These are phyloP conservation scores for Haematococcus lacustris DNA, from an alignment of 139 green algal species.

Conservation along the genomic window DNA sequence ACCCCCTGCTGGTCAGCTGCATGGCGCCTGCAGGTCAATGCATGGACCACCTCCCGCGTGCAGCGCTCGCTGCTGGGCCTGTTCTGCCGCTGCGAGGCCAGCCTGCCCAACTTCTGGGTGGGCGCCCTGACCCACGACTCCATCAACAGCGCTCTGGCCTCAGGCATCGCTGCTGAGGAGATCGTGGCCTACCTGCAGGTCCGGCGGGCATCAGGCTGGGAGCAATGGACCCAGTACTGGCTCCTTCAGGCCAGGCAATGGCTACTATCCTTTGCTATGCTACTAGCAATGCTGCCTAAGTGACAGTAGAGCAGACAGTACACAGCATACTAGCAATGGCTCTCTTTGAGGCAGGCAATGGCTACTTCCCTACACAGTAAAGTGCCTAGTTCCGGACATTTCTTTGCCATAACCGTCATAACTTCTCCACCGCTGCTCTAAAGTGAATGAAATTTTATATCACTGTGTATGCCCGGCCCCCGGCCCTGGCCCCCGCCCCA, in stretches of 20 bases:
- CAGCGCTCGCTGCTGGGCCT: conserved; percentile 62
- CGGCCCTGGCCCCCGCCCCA: too few species aligned
- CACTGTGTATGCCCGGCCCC: too few species aligned
- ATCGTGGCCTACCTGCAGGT: conserved; percentile 47
- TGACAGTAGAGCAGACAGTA: too few species aligned
- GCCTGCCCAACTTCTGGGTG: conserved; percentile 86
- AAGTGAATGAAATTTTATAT: too few species aligned
- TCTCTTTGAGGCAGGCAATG: too few species aligned
- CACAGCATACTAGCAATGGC: neutral
- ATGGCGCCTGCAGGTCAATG: conserved; percentile 74
- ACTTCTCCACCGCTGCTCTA: too few species aligned
- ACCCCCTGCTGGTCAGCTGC: too few species aligned
- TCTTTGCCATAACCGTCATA: too few species aligned
- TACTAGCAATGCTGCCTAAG: too few species aligned
- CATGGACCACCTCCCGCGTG: conserved; percentile 65
- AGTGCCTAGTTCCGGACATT: too few species aligned
- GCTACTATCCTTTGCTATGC: too few species aligned
- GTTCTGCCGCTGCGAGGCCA: conserved; percentile 67
- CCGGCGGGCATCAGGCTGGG: conserved; percentile 30
- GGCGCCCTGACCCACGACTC: conserved; percentile 72
- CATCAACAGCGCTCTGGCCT: conserved; percentile 50
- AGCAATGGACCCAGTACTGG: neutral
- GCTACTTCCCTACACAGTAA: too few species aligned
- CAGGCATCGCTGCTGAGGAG: conserved; percentile 48
- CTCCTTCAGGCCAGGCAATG: neutral